A percentile compares a stretch with the other conserved stretches of the same genome.
Evolutionary conservation across 176 grass and related monocot species (phyloP).

Genomic region (Carex scoparia): DNA sequence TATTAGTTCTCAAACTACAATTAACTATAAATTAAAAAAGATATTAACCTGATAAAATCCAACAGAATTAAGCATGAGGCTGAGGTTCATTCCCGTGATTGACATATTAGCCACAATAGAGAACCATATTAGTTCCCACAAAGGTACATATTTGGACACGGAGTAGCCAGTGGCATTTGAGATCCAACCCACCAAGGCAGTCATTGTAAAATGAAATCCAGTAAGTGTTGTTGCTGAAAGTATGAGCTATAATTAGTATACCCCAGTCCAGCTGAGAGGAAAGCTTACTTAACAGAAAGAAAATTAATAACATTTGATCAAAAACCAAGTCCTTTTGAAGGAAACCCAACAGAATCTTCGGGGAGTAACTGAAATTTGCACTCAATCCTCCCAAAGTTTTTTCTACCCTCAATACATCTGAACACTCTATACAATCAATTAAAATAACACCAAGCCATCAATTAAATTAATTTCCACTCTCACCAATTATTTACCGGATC

Average conservation of each 20-base stretch:
- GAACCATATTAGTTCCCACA: slow-evolving; percentile 52
- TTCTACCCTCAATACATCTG: not conserved
- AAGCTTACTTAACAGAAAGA: not conserved
- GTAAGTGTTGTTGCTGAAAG: slow-evolving; percentile 46
- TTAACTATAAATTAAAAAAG: not conserved
- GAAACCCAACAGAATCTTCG: not conserved
- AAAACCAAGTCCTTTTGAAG: not conserved
- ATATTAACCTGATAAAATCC: slow-evolving; percentile 47
- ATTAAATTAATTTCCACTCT: not conserved
- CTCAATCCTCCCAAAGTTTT: not conserved
- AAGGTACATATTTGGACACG: slow-evolving; percentile 39
- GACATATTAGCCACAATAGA: slow-evolving; percentile 52
- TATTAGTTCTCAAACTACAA: not conserved
- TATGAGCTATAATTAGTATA: slow-evolving; percentile 21
- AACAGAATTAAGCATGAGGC: slow-evolving; percentile 54
- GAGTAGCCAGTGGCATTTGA: slow-evolving; percentile 50
- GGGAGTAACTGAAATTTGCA: not conserved
- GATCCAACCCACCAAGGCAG: slow-evolving; percentile 37
- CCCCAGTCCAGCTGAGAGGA: not conserved
- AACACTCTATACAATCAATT: not conserved
- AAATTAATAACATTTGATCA: not conserved
- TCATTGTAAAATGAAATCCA: slow-evolving; percentile 45
- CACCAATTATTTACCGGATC: not conserved
- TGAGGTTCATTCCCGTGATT: slow-evolving; percentile 53
- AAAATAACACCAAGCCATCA: not conserved